Percentiles rank a stretch among this genome's conserved stretches.
These are phyloP conservation scores for Lupinus albus DNA, from an alignment of 306 rosid species.

Conservation along the genomic window DNA sequence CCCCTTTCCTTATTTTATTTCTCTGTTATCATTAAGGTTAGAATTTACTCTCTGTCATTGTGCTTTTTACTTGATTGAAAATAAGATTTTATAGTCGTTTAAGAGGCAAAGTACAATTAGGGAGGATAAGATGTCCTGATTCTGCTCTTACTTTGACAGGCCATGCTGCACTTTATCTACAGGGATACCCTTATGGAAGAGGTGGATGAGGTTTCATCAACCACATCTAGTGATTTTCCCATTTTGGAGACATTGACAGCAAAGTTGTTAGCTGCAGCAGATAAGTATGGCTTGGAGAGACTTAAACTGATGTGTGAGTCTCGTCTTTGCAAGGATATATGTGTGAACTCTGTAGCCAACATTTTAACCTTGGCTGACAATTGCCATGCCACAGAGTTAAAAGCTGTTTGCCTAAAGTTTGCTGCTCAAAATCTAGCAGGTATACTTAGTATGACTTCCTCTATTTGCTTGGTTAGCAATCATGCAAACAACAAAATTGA, in stretches of 20 bases:
- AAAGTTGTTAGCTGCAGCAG: constrained; percentile 79
- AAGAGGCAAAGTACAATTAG: constrained; percentile 16
- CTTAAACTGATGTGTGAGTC: constrained; percentile 85
- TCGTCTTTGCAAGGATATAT: constrained; percentile 75
- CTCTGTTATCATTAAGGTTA: constrained; percentile 6
- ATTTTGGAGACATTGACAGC: constrained; percentile 65
- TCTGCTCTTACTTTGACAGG: constrained; percentile 51
- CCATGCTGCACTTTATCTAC: constrained; percentile 82
- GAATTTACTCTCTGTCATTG: constrained; percentile 22
- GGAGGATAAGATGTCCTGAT: constrained; percentile 33
- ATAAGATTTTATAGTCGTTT: not conserved
- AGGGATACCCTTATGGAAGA: constrained; percentile 73
- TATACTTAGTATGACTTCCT: constrained; percentile 38
- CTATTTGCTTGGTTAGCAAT: constrained; percentile 18
- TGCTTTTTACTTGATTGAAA: constrained; percentile 1
- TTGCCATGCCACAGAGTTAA: constrained; percentile 67
- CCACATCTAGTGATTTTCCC: constrained; percentile 51
- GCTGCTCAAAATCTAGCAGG: constrained; percentile 87
- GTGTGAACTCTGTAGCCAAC: constrained; percentile 72
- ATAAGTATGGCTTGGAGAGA: constrained; percentile 71
- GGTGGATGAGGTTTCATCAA: constrained; percentile 54
- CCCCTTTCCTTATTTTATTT: constrained; percentile 9
- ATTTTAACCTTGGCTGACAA: constrained; percentile 76
- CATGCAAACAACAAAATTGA: constrained; percentile 8
- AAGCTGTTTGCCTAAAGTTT: constrained; percentile 79